These are phyloP conservation scores for Russula dissimulans DNA, from an alignment of 768 basidiomycete species.

Conservation along the genomic window DNA sequence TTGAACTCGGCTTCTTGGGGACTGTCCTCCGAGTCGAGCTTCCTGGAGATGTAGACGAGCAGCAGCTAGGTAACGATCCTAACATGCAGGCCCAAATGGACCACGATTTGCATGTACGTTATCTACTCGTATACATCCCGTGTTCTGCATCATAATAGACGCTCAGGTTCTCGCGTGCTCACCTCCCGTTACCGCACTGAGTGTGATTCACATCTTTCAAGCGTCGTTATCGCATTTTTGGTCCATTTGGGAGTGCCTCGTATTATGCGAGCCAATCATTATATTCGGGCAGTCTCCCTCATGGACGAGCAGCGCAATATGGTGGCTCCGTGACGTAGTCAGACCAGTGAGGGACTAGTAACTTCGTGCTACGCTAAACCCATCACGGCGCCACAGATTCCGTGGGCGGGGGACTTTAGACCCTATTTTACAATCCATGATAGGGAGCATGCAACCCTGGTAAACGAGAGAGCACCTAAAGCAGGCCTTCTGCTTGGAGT, in stretches of 20 bases:
- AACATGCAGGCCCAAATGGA: conserved; percentile 10
- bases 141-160: background rate
- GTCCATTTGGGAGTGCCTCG: conserved; percentile 90
- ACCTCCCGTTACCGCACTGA: conserved; percentile 42
- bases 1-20: conserved; percentile 82
- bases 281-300: conserved; percentile 74
- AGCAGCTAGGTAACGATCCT: conserved; percentile 54
- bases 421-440: conserved; percentile 98
- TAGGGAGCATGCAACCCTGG: conserved; percentile 61
- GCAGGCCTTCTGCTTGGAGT: conserved; percentile 72
- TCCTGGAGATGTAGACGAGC: conserved; percentile 58
- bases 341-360: conserved; percentile 50
- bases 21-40: conserved; percentile 63
- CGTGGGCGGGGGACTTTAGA: conserved; percentile 74
- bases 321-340: conserved; percentile 85
- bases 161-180: conserved; percentile 59
- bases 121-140: background rate
- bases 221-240: conserved; percentile 57
- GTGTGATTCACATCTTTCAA: conserved; percentile 53
- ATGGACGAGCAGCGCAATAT: conserved; percentile 77
- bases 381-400: conserved; percentile 43
- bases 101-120: conserved; percentile 15
- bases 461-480: conserved; percentile 76
- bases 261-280: conserved; percentile 84
- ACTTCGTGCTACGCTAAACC: background rate